phyloP scores from a whole-genome alignment of 1,284 basidiomycete genomes.

The Rhodotorula sp. region DNA sequence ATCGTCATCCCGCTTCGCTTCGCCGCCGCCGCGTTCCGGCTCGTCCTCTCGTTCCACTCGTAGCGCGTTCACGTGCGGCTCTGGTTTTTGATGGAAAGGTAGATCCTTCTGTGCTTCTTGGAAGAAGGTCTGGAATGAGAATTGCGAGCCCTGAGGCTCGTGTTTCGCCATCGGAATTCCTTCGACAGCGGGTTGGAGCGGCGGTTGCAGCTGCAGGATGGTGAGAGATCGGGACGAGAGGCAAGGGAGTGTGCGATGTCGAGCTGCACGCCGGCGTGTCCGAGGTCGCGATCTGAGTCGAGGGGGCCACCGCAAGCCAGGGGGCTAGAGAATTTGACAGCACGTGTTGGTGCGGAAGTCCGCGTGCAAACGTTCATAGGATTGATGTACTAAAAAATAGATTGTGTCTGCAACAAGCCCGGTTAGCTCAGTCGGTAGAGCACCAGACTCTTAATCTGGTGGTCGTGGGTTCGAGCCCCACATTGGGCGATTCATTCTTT shows the following conservation, averaged over 20 bases:
- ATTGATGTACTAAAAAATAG: too few relatives aligned
- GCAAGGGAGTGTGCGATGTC: not conserved
- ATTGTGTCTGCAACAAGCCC: too few relatives aligned
- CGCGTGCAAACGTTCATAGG: too few relatives aligned
- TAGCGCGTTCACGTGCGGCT: not conserved
- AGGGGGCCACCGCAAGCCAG: too few relatives aligned
- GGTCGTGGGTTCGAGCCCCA: slow-evolving; percentile 44
- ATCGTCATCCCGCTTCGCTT: not conserved
- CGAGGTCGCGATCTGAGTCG: too few relatives aligned
- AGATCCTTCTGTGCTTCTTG: slow-evolving; percentile 19
- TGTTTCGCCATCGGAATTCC: not conserved
- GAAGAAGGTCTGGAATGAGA: slow-evolving; percentile 12
- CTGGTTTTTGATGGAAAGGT: slow-evolving; percentile 30
- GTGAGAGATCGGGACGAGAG: not conserved
- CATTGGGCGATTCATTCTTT: slow-evolving; percentile 32
- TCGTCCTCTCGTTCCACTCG: slow-evolving; percentile 14
- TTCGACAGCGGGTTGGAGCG: not conserved
- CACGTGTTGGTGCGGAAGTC: too few relatives aligned
- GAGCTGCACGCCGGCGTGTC: too few relatives aligned
- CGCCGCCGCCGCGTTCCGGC: not conserved
- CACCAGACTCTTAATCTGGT: slow-evolving; percentile 24
- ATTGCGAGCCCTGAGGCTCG: not conserved
- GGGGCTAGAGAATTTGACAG: too few relatives aligned
- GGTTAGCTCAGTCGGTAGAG: slow-evolving; percentile 25
- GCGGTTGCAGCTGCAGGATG: not conserved